Evolutionary conservation across 2,329 filamentous ascomycete species (phyloP), one percentile per base, ranked within the genome.

Genomic region (Hypoxylon sp.): DNA sequence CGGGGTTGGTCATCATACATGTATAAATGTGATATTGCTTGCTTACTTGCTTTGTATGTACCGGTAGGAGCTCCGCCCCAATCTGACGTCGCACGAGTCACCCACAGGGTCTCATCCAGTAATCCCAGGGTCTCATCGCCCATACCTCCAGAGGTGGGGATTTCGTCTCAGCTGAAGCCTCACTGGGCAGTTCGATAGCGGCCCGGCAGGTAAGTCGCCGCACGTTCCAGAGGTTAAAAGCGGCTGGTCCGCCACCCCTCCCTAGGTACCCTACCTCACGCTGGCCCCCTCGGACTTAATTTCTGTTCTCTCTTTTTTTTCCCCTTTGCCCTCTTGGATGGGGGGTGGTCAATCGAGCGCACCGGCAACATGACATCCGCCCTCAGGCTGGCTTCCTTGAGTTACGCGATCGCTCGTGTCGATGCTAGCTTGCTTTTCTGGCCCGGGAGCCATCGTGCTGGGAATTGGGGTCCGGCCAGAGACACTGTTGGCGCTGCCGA

Each of bases 381-480:
- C 66, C 72, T 75, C 69, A 76, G 73, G 71, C 73, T 77, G 74
- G 73, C 73, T 55, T 66, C 72, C 63, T 71, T 77, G 72, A 73
- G 73, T 70, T 76, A 69, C 66, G 74, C 71, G 66, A 69, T 76
- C 69, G 72, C 69, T 49, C 61, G 53, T 61, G 72, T 72, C 46
- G 61, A 76, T 68, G 77, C 74, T 40, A 71, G 72, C 57, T 70
- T 74, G 65, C 69, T 73, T 35, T 63, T 54, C 25, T 49, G 72
- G 58, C 56, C 64, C 49, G 65, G 61, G 33, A 49, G 22, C 49
- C 48, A 56, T 62, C 20, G 71, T 69, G 66, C 71, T 61, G 70
- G 64, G 67, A 72, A 70, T 73, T 77, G 77, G 77, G 69, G 72
- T 64, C 74, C 74, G 71, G 74, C 73, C 54, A 76, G 59, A 72